phyloP scores from a whole-genome alignment of 805 yeast species.

The Schwanniomyces occidentalis region DNA sequence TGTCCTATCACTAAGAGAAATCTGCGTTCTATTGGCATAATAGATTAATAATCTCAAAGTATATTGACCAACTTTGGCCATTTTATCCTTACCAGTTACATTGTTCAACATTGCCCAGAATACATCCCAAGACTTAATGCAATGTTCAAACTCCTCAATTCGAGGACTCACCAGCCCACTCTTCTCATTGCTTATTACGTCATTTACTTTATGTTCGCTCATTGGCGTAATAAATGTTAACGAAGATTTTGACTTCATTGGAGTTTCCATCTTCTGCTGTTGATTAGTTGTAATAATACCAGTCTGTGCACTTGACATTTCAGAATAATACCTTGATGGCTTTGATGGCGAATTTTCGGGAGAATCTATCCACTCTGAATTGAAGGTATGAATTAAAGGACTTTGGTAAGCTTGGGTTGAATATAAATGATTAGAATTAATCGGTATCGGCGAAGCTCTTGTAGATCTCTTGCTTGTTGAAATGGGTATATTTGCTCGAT shows the following conservation, averaged over 20 bases:
- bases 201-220: conserved; percentile 4
- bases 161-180: conserved; percentile 5
- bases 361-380: conserved; percentile 29
- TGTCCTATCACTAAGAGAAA: conserved; percentile 31
- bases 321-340: conserved; percentile 8
- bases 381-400: conserved; percentile 12
- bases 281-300: conserved; percentile 11
- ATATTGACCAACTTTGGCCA: conserved; percentile 66
- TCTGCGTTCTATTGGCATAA: conserved; percentile 44
- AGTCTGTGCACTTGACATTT: conserved; percentile 14
- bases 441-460: not conserved
- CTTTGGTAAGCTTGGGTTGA: conserved; percentile 5
- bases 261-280: conserved; percentile 14
- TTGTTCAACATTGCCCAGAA: conserved; percentile 54
- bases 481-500: conserved; percentile 1
- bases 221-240: conserved; percentile 8
- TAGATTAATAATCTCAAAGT: conserved; percentile 51
- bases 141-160: conserved; percentile 2
- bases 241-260: conserved; percentile 7
- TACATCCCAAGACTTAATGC: conserved; percentile 38
- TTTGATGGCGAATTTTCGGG: conserved; percentile 15
- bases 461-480: conserved; percentile 1
- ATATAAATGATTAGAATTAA: conserved; percentile 1
- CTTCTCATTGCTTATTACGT: conserved; percentile 1
- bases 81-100: conserved; percentile 68